Conservation (phyloP, 306 rosid genomes). For the Oxytropis ochrocephala region DNA sequence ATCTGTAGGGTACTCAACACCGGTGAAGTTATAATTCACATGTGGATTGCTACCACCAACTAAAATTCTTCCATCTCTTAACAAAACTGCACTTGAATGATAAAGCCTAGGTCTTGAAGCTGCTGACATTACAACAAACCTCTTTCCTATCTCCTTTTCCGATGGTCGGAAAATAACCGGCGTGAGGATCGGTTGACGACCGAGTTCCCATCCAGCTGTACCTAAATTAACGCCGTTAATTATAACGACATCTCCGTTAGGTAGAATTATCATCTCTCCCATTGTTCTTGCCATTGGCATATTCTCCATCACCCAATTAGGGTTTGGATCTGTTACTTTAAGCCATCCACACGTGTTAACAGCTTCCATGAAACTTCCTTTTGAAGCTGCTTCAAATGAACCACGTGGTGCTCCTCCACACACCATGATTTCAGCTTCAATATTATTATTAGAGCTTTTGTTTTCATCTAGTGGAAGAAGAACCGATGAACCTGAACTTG, state of each 20-base stretch:
- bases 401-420: conserved; percentile 69
- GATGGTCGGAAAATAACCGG: conserved; percentile 43
- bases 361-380: conserved; percentile 30
- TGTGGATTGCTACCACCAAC: conserved; percentile 86
- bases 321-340: conserved; percentile 31
- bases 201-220: conserved; percentile 75
- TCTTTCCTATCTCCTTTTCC: not conserved
- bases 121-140: conserved; percentile 36
- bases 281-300: conserved; percentile 69
- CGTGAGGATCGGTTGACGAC: conserved; percentile 31
- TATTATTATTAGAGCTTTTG: not conserved
- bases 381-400: conserved; percentile 15
- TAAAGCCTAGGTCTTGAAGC: conserved; percentile 52
- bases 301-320: conserved; percentile 55
- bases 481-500: conserved; percentile 75
- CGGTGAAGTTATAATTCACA: conserved; percentile 44
- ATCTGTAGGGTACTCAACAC: conserved; percentile 61
- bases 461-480: conserved; percentile 70
- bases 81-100: conserved; percentile 55
- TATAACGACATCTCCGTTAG: conserved; percentile 53
- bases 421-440: conserved; percentile 45
- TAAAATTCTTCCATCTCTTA: conserved; percentile 51
- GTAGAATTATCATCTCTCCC: conserved; percentile 73
- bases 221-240: conserved; percentile 53
- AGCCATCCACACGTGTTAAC: conserved; percentile 50